Evolutionary conservation across 1,139 yeast species (phyloP).

Genomic region (Pichia sp.): DNA sequence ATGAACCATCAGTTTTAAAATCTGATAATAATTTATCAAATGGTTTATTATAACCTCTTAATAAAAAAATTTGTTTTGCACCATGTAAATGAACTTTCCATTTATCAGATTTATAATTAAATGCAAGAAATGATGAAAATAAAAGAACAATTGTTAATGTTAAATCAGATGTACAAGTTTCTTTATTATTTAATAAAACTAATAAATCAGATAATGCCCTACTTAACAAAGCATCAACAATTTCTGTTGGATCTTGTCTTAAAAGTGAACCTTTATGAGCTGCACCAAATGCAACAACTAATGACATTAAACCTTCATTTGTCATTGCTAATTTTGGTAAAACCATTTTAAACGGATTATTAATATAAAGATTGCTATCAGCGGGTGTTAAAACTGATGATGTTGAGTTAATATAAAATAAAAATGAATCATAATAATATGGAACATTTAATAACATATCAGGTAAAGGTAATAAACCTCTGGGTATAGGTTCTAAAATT

Average conservation of each 20-base stretch:
- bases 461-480: constrained; percentile 50
- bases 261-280: constrained; percentile 39
- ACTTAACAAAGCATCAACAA: constrained; percentile 46
- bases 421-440: constrained; percentile 52
- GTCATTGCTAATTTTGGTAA: constrained; percentile 68
- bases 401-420: constrained; percentile 58
- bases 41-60: constrained; percentile 41
- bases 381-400: constrained; percentile 65
- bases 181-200: constrained; percentile 43
- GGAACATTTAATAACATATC: constrained; percentile 54
- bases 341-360: constrained; percentile 60
- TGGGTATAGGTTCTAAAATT: constrained; percentile 36
- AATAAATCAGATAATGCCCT: constrained; percentile 55
- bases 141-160: constrained; percentile 60
- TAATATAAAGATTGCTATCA: constrained; percentile 48
- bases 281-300: constrained; percentile 64
- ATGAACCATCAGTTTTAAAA: constrained; percentile 13
- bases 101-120: constrained; percentile 41
- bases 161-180: constrained; percentile 55
- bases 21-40: constrained; percentile 28
- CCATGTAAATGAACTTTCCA: constrained; percentile 68
- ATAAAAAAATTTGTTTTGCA: constrained; percentile 59
- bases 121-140: constrained; percentile 59
- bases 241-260: constrained; percentile 36
- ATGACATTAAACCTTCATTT: constrained; percentile 51